Conservation (phyloP, 495 filamentous ascomycete species). For the Neurospora intermedia region DNA sequence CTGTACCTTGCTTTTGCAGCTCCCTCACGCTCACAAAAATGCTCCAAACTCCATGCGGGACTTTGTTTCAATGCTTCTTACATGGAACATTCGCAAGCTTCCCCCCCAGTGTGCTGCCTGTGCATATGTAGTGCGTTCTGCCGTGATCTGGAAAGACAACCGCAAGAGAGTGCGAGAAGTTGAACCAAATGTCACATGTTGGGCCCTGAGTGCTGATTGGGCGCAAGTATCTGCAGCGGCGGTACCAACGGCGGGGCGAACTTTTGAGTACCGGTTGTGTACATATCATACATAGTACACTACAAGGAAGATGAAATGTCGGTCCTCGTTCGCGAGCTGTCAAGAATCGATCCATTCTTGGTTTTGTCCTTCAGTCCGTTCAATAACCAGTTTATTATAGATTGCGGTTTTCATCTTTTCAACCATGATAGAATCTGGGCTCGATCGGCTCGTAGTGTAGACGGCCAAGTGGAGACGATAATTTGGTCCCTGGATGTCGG, state of each 20-base stretch:
- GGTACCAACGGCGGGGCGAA: not conserved
- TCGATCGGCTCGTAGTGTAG: not conserved
- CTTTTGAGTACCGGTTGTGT: not conserved
- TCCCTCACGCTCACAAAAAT: not conserved
- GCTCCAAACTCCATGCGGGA: not conserved
- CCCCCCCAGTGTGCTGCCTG: not conserved
- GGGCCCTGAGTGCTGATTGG: not conserved
- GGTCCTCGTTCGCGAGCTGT: not conserved
- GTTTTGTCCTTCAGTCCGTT: not conserved
- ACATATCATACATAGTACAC: no score
- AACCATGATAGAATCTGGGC: not conserved
- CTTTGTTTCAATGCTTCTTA: not conserved
- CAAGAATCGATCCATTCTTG: not conserved
- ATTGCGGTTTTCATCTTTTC: not conserved
- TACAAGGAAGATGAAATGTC: not conserved
- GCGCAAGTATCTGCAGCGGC: not conserved
- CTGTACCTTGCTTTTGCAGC: not conserved
- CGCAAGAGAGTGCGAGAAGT: not conserved
- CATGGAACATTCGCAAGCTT: not conserved
- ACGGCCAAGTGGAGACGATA: not conserved
- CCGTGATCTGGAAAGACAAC: not conserved
- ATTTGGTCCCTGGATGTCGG: not conserved
- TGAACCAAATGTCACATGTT: not conserved
- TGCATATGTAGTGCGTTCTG: not conserved
- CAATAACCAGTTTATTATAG: no score